Percentiles rank a stretch among this genome's conserved stretches.
phyloP scores from a whole-genome alignment of 2,329 filamentous ascomycete species.

The Aspergillus piperis region DNA sequence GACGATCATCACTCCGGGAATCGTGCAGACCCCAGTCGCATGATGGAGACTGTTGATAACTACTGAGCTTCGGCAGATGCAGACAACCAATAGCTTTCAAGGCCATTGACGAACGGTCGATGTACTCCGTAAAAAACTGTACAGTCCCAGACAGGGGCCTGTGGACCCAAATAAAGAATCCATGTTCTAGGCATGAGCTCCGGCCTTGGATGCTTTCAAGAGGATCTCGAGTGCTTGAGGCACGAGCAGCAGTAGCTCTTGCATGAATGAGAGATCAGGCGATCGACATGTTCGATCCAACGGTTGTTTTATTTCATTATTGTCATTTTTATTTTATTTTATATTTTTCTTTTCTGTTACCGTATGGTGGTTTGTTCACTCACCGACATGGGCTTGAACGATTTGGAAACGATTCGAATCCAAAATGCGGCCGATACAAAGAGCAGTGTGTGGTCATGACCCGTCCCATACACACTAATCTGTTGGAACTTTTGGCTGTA shows the following conservation, averaged over 20 bases:
- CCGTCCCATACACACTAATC: not conserved
- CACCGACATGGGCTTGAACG: constrained; percentile 29
- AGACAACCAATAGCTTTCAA: constrained; percentile 26
- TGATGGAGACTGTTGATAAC: constrained; percentile 32
- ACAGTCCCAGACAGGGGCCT: constrained; percentile 17
- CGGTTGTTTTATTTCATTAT: constrained; percentile 17
- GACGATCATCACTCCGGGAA: constrained; percentile 34
- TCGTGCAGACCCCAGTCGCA: constrained; percentile 39
- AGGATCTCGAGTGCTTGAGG: constrained; percentile 24
- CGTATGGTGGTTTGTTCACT: constrained; percentile 23
- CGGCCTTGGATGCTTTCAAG: constrained; percentile 17
- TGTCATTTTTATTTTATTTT: no score
- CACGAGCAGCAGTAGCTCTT: constrained; percentile 25
- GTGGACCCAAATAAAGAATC: constrained; percentile 17
- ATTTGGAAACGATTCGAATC: constrained; percentile 14
- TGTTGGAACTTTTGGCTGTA: constrained; percentile 10
- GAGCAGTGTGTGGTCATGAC: not conserved
- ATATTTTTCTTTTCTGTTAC: not conserved
- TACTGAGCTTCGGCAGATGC: constrained; percentile 31
- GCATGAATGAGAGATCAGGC: constrained; percentile 30
- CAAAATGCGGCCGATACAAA: constrained; percentile 19
- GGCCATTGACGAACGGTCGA: constrained; percentile 16
- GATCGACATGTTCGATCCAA: constrained; percentile 32
- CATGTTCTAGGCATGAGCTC: constrained; percentile 23
- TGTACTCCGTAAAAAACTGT: constrained; percentile 7